Evolutionary conservation across 2,329 filamentous ascomycete genomes (phyloP).

Genomic region (Colletotrichum sidae): DNA sequence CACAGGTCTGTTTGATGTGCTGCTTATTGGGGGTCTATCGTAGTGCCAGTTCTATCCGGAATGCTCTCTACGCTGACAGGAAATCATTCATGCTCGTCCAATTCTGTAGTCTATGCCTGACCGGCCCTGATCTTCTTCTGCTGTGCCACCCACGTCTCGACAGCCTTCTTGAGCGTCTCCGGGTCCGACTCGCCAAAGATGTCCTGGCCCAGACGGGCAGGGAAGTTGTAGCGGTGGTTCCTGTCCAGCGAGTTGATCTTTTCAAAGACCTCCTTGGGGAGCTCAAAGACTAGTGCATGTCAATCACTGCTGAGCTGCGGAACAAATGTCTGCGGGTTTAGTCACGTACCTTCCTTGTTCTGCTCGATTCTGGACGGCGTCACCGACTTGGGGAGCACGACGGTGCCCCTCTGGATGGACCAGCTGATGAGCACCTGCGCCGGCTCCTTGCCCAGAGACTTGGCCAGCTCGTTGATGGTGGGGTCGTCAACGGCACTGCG

Average conservation of each 20-base stretch:
- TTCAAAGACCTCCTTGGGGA: slow-evolving; percentile 50
- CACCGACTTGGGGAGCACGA: slow-evolving; percentile 66
- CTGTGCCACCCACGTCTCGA: slow-evolving; percentile 48
- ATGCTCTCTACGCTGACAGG: background rate
- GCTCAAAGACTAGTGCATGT: slow-evolving; percentile 44
- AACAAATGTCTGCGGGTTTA: background rate
- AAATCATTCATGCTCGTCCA: background rate
- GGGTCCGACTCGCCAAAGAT: slow-evolving; percentile 55
- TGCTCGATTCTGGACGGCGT: slow-evolving; percentile 61
- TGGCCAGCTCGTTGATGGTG: slow-evolving; percentile 63
- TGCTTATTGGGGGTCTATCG: background rate
- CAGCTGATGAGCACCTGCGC: slow-evolving; percentile 66
- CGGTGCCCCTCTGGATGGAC: slow-evolving; percentile 64
- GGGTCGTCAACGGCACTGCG: slow-evolving; percentile 60
- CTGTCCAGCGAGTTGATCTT: slow-evolving; percentile 52
- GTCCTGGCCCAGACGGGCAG: slow-evolving; percentile 53
- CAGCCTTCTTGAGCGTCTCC: slow-evolving; percentile 49
- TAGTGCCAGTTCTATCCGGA: background rate
- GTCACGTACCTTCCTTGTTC: slow-evolving; percentile 50
- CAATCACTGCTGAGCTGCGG: background rate
- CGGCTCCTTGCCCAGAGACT: slow-evolving; percentile 61
- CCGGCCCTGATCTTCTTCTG: slow-evolving; percentile 46
- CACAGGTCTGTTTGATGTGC: background rate
- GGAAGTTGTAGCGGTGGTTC: slow-evolving; percentile 57
- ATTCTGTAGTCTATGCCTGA: background rate